Conservation (phyloP, 1,284 basidiomycete genomes). For the Blastosporella zonata region DNA sequence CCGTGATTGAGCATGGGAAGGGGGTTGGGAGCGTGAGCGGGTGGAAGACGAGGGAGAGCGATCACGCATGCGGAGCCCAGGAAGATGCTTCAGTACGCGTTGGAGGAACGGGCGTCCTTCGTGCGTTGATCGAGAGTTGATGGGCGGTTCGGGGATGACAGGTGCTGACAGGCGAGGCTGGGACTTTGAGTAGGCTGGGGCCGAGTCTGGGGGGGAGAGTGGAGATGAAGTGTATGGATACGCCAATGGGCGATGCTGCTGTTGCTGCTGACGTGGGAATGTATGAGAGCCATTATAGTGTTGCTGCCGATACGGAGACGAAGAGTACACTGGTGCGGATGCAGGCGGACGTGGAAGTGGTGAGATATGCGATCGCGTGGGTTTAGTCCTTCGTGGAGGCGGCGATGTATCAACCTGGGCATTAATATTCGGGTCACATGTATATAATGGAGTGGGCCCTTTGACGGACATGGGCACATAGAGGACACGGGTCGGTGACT, state of each 20-base stretch:
- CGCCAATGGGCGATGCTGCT: background rate
- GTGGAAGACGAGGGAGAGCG: background rate
- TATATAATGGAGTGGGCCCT: constrained; percentile 1
- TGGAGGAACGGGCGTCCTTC: background rate
- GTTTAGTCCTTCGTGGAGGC: background rate
- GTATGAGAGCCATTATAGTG: background rate
- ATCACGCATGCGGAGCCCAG: background rate
- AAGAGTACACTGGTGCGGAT: constrained; percentile 2
- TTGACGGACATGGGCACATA: background rate
- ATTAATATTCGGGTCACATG: background rate
- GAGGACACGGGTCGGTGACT: constrained; percentile 5
- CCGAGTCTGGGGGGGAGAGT: background rate
- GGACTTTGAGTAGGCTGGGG: background rate
- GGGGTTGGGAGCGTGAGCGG: background rate
- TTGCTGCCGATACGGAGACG: background rate
- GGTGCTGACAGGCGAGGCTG: background rate
- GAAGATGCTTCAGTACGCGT: background rate
- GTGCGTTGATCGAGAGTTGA: background rate
- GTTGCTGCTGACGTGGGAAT: background rate
- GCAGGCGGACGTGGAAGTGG: constrained; percentile 4
- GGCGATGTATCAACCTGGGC: background rate
- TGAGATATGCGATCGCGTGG: constrained; percentile 3
- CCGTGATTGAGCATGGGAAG: background rate
- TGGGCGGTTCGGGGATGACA: background rate
- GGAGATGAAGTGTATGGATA: background rate